Base-by-base conservation (phyloP, 106 monocot genomes). In the Apostasia ramifera region DNA sequence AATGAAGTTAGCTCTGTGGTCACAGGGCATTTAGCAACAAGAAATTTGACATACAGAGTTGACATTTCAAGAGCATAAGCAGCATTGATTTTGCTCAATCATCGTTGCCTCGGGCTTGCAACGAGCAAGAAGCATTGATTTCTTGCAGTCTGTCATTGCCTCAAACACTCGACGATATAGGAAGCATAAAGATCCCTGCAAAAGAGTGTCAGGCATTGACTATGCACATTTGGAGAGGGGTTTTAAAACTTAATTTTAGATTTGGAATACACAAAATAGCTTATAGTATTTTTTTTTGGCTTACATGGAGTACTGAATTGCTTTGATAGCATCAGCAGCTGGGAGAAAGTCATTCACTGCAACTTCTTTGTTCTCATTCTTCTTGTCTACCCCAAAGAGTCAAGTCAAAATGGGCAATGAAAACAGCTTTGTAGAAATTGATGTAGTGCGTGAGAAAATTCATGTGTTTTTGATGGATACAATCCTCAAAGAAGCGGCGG, bases 401-500 rank as follows among this genome's bases (percentile, higher is more conserved):
- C 63, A 54, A 50, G 62, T 48, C 41, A 9, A 15, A 15, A 55
- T 40, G 9, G 9, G 11, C 48, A 14, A 3, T 11, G 8, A 71
- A 14, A 6, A 38, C 26, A 26, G 0, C 26, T 26, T 26, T 26
- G 26, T 26, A 26, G 26, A 26, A 26, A 26, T 26, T 26, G 26
- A 26, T 26, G 26, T 26, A 26, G 26, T 39, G 57, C 65, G 49
- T 46, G 26, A 66, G 56, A 56, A 42, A 6, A 39, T 45, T 41
- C 43, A 26, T 66, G 44, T 5, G 42, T 55, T 41, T 55, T 44
- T 63, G 37, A 44, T 55, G 73, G 77, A 79, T 90, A 90, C 90
- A 90, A 66, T 90, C 90, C 71, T 90, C 90, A 76, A 90, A 90
- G 76, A 90, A 90, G 64, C 90, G 90, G 37, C 90, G 86, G 26